phyloP scores from a whole-genome alignment of 2,329 filamentous ascomycete genomes.

The Clonostachys sp. region DNA sequence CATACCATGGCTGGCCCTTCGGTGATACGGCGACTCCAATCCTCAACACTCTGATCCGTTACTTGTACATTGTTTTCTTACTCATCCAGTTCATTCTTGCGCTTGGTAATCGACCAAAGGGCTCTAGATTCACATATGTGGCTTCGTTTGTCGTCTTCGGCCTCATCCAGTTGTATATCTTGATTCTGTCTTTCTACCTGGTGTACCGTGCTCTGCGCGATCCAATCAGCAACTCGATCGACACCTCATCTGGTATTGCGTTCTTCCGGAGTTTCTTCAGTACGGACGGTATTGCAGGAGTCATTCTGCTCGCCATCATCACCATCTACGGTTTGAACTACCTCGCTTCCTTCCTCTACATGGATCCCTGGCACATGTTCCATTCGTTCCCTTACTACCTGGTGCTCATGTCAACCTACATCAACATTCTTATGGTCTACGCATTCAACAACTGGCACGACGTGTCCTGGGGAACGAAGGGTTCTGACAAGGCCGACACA shows the following conservation, averaged over 20 bases:
- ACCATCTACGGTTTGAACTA: constrained; percentile 93
- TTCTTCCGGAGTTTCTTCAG: constrained; percentile 76
- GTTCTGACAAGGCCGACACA: constrained; percentile 86
- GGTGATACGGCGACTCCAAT: constrained; percentile 76
- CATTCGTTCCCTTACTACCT: constrained; percentile 87
- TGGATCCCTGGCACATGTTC: constrained; percentile 98
- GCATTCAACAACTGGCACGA: constrained; percentile 98
- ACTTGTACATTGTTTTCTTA: constrained; percentile 80
- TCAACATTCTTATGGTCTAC: constrained; percentile 96
- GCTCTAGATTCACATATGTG: constrained; percentile 82
- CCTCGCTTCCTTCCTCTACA: constrained; percentile 85
- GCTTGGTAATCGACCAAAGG: constrained; percentile 88
- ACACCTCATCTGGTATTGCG: constrained; percentile 52
- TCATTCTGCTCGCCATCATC: constrained; percentile 82
- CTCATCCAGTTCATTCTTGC: constrained; percentile 88
- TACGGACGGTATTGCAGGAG: constrained; percentile 64
- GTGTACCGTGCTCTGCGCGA: constrained; percentile 70
- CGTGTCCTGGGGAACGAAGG: constrained; percentile 96
- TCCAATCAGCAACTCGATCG: constrained; percentile 46
- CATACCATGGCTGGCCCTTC: constrained; percentile 73
- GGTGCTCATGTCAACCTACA: constrained; percentile 84
- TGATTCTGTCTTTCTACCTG: constrained; percentile 78
- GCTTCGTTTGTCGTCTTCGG: constrained; percentile 78
- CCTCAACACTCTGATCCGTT: constrained; percentile 81
- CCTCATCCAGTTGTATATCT: constrained; percentile 79